Percentiles rank a stretch among this genome's conserved stretches.
Conservation (phyloP, 2,329 filamentous ascomycete species). For the Meredithiella fracta region DNA sequence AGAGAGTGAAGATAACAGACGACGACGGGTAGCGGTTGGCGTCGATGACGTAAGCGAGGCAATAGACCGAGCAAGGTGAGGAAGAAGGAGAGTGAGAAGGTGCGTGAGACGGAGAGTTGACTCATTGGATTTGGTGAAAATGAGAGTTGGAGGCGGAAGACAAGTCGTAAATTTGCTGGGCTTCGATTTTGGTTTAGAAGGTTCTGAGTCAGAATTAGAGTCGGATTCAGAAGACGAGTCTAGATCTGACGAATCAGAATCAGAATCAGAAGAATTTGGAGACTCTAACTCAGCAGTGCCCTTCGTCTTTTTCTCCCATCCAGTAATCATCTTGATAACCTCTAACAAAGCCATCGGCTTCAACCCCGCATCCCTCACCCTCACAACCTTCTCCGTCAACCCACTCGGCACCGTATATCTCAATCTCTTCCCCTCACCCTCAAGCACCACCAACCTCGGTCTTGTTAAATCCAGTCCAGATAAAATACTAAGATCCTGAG, state of each 20-base stretch:
- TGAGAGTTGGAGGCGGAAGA: conserved; percentile 41
- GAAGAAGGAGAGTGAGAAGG: conserved; percentile 52
- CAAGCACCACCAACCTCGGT: conserved; percentile 62
- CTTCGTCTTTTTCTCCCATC: neutral
- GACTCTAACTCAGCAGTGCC: neutral
- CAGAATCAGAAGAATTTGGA: conserved; percentile 15
- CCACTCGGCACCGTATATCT: conserved; percentile 42
- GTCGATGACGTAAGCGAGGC: conserved; percentile 64
- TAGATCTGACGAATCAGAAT: conserved; percentile 20
- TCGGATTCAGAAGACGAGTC: conserved; percentile 17
- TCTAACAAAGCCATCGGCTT: conserved; percentile 59
- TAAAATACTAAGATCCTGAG: conserved; percentile 65
- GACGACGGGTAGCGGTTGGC: conserved; percentile 52
- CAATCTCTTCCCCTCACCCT: conserved; percentile 24
- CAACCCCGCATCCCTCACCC: conserved; percentile 37
- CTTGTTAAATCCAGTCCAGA: conserved; percentile 54
- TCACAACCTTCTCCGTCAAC: conserved; percentile 25
- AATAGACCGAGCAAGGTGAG: conserved; percentile 37
- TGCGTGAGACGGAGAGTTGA: conserved; percentile 72
- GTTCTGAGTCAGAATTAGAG: conserved; percentile 19
- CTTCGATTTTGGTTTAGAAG: conserved; percentile 15
- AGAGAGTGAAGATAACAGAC: conserved; percentile 50
- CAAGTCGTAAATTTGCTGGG: conserved; percentile 16
- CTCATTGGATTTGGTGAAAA: conserved; percentile 87
- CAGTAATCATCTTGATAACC: conserved; percentile 20